These are phyloP conservation scores for Neurospora sp. DNA, from an alignment of 2,329 filamentous ascomycete genomes.

Conservation along the genomic window DNA sequence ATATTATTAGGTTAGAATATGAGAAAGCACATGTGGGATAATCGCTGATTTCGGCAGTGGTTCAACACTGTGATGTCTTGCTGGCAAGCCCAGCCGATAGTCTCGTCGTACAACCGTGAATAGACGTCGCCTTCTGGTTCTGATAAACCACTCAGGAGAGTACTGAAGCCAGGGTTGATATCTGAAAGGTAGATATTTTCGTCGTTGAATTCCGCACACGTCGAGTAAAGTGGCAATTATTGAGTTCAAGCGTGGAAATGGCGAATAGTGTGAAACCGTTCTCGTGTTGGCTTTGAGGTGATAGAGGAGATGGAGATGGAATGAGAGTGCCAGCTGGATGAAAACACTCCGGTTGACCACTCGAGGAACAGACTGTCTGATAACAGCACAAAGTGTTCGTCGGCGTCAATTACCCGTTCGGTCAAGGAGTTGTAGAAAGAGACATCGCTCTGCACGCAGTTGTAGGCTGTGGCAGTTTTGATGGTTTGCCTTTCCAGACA, in stretches of 20 bases:
- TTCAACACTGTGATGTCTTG: not conserved
- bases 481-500: not conserved
- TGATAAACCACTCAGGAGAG: not conserved
- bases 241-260: not conserved
- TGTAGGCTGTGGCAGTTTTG: not conserved
- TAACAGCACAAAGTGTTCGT: constrained; percentile 14
- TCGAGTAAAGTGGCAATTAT: not conserved
- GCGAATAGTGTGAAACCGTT: not conserved
- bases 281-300: not conserved
- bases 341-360: not conserved
- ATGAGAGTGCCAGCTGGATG: not conserved
- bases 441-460: constrained; percentile 2
- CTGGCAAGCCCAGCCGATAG: not conserved
- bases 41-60: not conserved
- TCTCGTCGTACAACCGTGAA: not conserved
- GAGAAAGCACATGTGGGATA: not conserved
- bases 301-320: not conserved
- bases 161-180: not conserved
- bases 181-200: not conserved
- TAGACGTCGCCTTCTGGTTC: not conserved
- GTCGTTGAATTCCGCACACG: not conserved
- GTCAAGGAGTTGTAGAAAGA: constrained; percentile 8
- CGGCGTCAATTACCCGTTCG: constrained; percentile 4
- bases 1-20: not conserved
- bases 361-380: constrained; percentile 13